Conservation (phyloP, 208 protist species). For the Trypanosomatidae sp. region DNA sequence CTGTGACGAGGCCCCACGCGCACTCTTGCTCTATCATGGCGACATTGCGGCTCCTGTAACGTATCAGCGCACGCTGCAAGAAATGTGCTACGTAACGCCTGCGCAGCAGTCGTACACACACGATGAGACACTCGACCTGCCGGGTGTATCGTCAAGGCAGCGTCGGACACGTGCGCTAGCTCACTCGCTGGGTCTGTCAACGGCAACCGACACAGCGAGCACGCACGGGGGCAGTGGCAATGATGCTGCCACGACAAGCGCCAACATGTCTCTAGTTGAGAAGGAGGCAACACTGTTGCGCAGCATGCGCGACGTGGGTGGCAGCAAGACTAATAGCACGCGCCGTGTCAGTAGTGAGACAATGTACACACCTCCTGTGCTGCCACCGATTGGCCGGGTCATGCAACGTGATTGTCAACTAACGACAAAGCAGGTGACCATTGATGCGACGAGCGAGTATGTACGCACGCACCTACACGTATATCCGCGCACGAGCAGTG, state of each 20-base stretch:
- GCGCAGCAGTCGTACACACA: slow-evolving; percentile 17
- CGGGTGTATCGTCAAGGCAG: too few species aligned
- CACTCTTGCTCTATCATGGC: slow-evolving; percentile 81
- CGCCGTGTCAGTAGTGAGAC: slow-evolving; percentile 3
- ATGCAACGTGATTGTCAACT: slow-evolving; percentile 41
- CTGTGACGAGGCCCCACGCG: slow-evolving; percentile 31
- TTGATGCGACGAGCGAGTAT: slow-evolving; percentile 45
- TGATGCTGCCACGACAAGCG: too few species aligned
- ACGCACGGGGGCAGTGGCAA: too few species aligned
- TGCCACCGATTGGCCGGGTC: slow-evolving; percentile 52
- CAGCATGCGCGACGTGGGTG: too few species aligned
- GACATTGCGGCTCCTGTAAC: slow-evolving; percentile 37
- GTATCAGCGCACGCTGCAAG: slow-evolving; percentile 31
- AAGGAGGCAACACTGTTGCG: too few species aligned
- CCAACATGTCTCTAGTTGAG: too few species aligned
- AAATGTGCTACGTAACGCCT: slow-evolving; percentile 51
- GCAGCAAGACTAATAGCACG: slow-evolving; percentile 17
- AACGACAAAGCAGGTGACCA: slow-evolving; percentile 68
- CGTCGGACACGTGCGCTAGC: too few species aligned
- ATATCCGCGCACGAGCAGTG: slow-evolving; percentile 64
- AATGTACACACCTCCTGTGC: slow-evolving; percentile 18
- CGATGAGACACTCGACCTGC: slow-evolving; percentile 56
- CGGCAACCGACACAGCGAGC: too few species aligned
- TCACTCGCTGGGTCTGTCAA: too few species aligned
- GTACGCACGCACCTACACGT: slow-evolving; percentile 13